phyloP scores from a whole-genome alignment of 2,329 filamentous ascomycete species.

The Cladophialophora psammophila region DNA sequence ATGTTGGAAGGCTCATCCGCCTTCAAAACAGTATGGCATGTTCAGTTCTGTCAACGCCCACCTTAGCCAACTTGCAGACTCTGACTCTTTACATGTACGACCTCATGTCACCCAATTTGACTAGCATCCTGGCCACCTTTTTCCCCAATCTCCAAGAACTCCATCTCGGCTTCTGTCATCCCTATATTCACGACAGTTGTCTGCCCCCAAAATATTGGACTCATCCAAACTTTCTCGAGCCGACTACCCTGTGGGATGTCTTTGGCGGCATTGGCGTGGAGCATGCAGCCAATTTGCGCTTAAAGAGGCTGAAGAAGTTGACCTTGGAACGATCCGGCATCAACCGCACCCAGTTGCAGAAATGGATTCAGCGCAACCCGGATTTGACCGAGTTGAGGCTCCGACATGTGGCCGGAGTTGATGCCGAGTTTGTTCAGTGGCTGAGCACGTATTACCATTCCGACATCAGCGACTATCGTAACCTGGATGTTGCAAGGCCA shows the following conservation, averaged over 20 bases:
- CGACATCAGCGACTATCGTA: neutral
- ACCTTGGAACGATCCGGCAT: slow-evolving; percentile 47
- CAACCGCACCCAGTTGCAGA: slow-evolving; percentile 46
- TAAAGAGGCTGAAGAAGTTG: slow-evolving; percentile 43
- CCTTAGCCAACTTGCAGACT: slow-evolving; percentile 28
- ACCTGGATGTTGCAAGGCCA: neutral
- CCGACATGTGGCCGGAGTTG: slow-evolving; percentile 45
- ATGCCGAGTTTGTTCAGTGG: slow-evolving; percentile 48
- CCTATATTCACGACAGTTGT: slow-evolving; percentile 45
- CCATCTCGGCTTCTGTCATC: slow-evolving; percentile 48
- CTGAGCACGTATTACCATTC: slow-evolving; percentile 39
- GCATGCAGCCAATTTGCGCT: slow-evolving; percentile 34
- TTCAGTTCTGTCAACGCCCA: slow-evolving; percentile 22
- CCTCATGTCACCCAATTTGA: slow-evolving; percentile 44
- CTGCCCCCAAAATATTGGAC: slow-evolving; percentile 45
- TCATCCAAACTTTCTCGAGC: slow-evolving; percentile 30
- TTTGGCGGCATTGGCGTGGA: slow-evolving; percentile 44
- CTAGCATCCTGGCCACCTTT: slow-evolving; percentile 44
- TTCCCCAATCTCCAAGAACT: slow-evolving; percentile 46
- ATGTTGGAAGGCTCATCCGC: slow-evolving; percentile 28
- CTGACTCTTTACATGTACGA: slow-evolving; percentile 41
- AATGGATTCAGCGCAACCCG: slow-evolving; percentile 45
- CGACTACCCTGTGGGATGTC: slow-evolving; percentile 45
- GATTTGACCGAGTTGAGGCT: slow-evolving; percentile 43
- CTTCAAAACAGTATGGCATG: slow-evolving; percentile 35